phyloP scores from a whole-genome alignment of 1,284 basidiomycete genomes.

The Coniferiporia weirii region DNA sequence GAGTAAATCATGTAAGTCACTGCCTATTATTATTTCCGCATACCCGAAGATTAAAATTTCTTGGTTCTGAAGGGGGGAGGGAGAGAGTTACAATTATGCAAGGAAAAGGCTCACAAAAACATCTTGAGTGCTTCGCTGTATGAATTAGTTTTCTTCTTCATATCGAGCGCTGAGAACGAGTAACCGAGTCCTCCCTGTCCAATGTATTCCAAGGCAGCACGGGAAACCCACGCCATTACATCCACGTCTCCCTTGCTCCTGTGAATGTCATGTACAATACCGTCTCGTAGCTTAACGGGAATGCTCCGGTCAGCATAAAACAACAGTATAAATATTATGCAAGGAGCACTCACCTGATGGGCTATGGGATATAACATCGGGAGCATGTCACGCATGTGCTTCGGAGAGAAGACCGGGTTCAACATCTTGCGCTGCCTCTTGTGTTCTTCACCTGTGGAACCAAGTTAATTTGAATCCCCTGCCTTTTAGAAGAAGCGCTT shows the following conservation, averaged over 20 bases:
- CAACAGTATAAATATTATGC: conserved; percentile 23
- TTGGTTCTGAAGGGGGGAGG: neutral
- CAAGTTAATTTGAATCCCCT: neutral
- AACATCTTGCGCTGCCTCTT: conserved; percentile 27
- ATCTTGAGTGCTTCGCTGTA: neutral
- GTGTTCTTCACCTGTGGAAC: conserved; percentile 28
- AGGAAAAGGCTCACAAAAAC: neutral
- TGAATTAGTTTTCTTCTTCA: neutral
- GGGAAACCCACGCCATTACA: conserved; percentile 35
- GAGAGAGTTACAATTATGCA: neutral
- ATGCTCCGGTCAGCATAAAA: conserved; percentile 14
- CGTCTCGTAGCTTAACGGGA: conserved; percentile 20
- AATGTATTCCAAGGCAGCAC: conserved; percentile 32
- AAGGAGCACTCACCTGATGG: conserved; percentile 23
- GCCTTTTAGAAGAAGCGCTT: neutral
- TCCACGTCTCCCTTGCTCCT: conserved; percentile 29
- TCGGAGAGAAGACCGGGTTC: conserved; percentile 28
- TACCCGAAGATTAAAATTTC: neutral
- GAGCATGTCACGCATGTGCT: conserved; percentile 25
- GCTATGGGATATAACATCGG: conserved; percentile 27
- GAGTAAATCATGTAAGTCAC: neutral
- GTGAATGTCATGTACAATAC: conserved; percentile 15
- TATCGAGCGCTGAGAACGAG: conserved; percentile 33
- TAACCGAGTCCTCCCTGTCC: conserved; percentile 34
- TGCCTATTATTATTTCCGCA: neutral